A percentile compares a stretch with the other conserved stretches of the same genome.
phyloP scores from a whole-genome alignment of 345 rosid species.

The Pugionium dolabratum region DNA sequence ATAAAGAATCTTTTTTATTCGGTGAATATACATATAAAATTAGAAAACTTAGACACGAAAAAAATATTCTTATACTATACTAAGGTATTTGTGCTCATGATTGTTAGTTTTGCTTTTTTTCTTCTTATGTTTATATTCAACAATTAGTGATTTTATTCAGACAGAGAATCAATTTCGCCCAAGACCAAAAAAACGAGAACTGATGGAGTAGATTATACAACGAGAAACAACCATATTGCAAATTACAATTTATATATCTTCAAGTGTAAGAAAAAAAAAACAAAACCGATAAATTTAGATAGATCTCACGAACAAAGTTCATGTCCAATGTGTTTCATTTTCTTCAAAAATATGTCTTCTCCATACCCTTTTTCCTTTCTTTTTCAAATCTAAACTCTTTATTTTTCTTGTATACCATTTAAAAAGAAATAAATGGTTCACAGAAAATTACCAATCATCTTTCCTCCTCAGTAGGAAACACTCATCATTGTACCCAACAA shows the following conservation, averaged over 20 bases:
- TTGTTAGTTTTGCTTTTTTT: conserved; percentile 1
- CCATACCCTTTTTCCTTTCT: conserved; percentile 1
- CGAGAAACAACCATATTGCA: conserved; percentile 12
- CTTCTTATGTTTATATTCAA: conserved; percentile 5
- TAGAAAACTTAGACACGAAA: neutral
- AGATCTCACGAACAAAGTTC: conserved; percentile 15
- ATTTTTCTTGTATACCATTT: neutral
- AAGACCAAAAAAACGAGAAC: neutral
- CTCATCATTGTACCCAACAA: conserved; percentile 95
- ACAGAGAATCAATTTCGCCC: conserved; percentile 14
- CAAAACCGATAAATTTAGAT: conserved; percentile 18
- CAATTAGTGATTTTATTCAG: conserved; percentile 10
- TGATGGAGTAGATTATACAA: conserved; percentile 32
- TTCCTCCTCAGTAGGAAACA: conserved; percentile 91
- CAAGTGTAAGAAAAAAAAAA: conserved; percentile 2
- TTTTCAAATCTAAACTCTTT: neutral
- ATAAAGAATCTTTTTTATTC: conserved; percentile 7
- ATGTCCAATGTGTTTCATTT: conserved; percentile 16
- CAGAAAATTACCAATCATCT: conserved; percentile 71
- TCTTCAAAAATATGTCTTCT: conserved; percentile 14
- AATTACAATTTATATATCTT: conserved; percentile 8
- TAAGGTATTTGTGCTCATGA: conserved; percentile 4
- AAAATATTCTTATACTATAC: neutral
- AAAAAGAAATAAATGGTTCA: neutral
- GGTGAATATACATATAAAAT: neutral